phyloP scores from a whole-genome alignment of 2,329 filamentous ascomycete genomes.

The Colletotrichum echinochloae region DNA sequence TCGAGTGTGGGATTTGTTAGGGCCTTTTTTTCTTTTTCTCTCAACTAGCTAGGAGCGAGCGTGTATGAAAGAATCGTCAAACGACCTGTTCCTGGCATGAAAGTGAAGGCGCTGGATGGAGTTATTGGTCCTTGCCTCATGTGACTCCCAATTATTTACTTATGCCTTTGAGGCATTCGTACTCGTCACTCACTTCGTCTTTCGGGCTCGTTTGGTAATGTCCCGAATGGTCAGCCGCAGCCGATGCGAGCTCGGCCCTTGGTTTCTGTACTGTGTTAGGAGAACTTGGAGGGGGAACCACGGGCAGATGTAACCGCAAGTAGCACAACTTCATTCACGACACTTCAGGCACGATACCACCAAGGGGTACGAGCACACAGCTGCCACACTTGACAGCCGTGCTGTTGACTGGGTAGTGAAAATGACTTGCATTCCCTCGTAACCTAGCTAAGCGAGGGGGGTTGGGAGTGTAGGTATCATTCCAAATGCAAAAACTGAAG shows the following conservation, averaged over 20 bases:
- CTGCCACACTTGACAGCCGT: neutral
- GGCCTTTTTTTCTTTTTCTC: neutral
- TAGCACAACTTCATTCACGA: neutral
- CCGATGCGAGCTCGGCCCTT: neutral
- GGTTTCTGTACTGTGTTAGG: neutral
- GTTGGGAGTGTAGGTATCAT: slow-evolving; percentile 40
- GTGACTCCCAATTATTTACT: neutral
- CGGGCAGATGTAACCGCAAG: neutral
- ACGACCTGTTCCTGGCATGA: slow-evolving; percentile 1
- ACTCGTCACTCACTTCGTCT: no score
- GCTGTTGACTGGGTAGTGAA: neutral
- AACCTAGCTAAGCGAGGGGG: slow-evolving; percentile 4
- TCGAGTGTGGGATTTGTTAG: neutral
- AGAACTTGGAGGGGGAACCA: neutral
- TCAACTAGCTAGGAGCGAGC: slow-evolving; percentile 15
- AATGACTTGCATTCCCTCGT: slow-evolving; percentile 23
- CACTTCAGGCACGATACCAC: neutral
- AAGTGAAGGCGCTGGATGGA: neutral
- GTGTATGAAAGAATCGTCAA: slow-evolving; percentile 11
- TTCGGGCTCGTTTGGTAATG: neutral
- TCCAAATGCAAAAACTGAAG: slow-evolving; percentile 25
- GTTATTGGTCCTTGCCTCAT: neutral
- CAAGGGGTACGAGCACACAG: no score
- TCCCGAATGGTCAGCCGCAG: neutral
- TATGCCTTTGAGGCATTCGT: no score